Evolutionary conservation across 139 green algal genomes (phyloP).

Genomic region (Monoraphidium neglectum): DNA sequence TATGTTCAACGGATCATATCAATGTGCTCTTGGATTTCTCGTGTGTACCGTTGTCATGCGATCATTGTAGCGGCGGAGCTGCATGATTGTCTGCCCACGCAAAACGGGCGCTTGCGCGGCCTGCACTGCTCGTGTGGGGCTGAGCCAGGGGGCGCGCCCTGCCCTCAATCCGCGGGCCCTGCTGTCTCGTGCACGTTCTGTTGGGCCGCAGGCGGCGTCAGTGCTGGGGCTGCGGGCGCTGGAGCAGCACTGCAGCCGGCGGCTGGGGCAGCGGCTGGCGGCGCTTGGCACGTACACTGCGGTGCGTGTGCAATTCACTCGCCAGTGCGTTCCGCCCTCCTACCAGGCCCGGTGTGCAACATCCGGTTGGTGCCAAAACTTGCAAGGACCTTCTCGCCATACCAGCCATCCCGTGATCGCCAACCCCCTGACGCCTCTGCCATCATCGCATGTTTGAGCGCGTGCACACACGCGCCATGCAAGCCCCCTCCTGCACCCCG

Average conservation of each 20-base stretch:
- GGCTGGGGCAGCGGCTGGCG: slow-evolving; percentile 38
- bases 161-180: too few species aligned
- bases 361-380: too few species aligned
- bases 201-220: slow-evolving; percentile 31
- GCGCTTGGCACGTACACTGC: slow-evolving; percentile 43
- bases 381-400: too few species aligned
- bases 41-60: not conserved
- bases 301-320: too few species aligned
- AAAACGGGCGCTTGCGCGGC: not conserved
- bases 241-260: slow-evolving; percentile 49
- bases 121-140: not conserved
- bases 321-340: too few species aligned
- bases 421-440: too few species aligned
- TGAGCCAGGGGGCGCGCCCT: too few species aligned
- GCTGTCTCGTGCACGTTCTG: not conserved
- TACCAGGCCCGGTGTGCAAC: too few species aligned
- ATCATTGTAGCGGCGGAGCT: not conserved
- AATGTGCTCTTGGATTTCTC: not conserved
- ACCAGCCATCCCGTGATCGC: too few species aligned
- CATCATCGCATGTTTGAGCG: too few species aligned
- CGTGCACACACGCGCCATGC: too few species aligned
- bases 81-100: not conserved
- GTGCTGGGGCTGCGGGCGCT: slow-evolving; percentile 53
- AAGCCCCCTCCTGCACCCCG: too few species aligned
- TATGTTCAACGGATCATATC: not conserved